A percentile compares a stretch with the other conserved stretches of the same genome.
phyloP scores from a whole-genome alignment of 2,329 filamentous ascomycete species.

The Teratosphaeriaceae sp. region DNA sequence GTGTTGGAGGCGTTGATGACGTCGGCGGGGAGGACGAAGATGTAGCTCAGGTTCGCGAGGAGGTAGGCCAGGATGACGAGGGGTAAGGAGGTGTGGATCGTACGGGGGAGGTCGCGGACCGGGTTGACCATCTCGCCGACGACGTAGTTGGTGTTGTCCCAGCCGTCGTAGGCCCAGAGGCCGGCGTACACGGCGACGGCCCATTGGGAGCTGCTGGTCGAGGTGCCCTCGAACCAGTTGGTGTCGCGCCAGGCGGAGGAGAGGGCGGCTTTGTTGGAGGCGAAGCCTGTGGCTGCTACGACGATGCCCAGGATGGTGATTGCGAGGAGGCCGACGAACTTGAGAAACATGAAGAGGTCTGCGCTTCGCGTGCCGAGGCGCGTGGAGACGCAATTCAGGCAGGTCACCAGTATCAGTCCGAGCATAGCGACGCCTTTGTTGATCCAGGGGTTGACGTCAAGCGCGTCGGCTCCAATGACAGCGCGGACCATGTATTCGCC shows the following conservation, averaged over 20 bases:
- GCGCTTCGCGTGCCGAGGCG: constrained; percentile 79
- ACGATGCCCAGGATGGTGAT: constrained; percentile 85
- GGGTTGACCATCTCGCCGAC: constrained; percentile 95
- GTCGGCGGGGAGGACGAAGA: constrained; percentile 77
- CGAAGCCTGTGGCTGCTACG: constrained; percentile 79
- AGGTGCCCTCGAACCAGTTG: constrained; percentile 81
- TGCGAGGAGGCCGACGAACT: constrained; percentile 81
- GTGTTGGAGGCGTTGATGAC: constrained; percentile 86
- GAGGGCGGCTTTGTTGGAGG: constrained; percentile 61
- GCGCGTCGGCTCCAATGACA: constrained; percentile 76
- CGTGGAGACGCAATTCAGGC: constrained; percentile 87
- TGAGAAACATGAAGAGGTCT: constrained; percentile 93
- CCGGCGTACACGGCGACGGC: constrained; percentile 92
- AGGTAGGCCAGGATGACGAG: constrained; percentile 87
- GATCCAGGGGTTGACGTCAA: constrained; percentile 76
- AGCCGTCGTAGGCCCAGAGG: constrained; percentile 96
- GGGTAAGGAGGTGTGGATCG: constrained; percentile 95
- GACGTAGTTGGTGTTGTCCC: constrained; percentile 99
- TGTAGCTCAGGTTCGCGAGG: constrained; percentile 87
- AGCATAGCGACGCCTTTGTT: constrained; percentile 80
- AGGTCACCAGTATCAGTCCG: constrained; percentile 68
- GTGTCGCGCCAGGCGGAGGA: constrained; percentile 70
- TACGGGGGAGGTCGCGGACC: constrained; percentile 77
- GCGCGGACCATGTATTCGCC: constrained; percentile 94
- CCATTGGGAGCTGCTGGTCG: constrained; percentile 73